These are phyloP conservation scores for Paramyrothecium roridum DNA, from an alignment of 2,329 filamentous ascomycete species.

Conservation along the genomic window DNA sequence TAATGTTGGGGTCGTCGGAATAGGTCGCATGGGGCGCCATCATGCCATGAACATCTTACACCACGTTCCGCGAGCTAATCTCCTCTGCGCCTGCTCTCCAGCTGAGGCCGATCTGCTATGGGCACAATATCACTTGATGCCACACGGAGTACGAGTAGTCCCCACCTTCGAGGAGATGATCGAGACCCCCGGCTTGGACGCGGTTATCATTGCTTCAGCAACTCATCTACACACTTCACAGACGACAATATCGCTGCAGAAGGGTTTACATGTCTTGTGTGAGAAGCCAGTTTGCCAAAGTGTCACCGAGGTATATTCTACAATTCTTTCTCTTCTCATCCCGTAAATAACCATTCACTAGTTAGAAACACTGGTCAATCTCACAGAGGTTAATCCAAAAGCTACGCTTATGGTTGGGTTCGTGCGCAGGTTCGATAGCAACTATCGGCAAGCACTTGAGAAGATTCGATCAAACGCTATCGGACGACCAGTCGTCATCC, in stretches of 20 bases:
- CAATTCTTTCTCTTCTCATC: neutral
- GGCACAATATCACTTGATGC: constrained; percentile 1
- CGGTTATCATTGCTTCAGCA: constrained; percentile 3
- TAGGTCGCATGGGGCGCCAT: constrained; percentile 4
- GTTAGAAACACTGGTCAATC: neutral
- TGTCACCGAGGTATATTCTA: neutral
- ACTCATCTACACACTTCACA: constrained; percentile 1
- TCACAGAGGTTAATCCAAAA: neutral
- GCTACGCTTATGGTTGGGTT: constrained; percentile 3
- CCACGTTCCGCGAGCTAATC: constrained; percentile 1
- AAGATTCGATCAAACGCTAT: constrained; percentile 2
- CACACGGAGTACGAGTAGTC: constrained; percentile 1
- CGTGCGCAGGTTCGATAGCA: constrained; percentile 5
- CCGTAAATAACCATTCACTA: neutral
- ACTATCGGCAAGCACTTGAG: constrained; percentile 1
- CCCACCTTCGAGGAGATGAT: constrained; percentile 5
- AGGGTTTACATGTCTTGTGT: constrained; percentile 3
- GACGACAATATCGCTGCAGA: neutral
- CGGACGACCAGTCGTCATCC: constrained; percentile 2
- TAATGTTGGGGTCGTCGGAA: constrained; percentile 2
- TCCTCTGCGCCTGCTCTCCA: constrained; percentile 3
- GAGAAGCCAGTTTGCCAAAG: constrained; percentile 4
- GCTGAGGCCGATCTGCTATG: constrained; percentile 1
- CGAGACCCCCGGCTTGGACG: constrained; percentile 3
- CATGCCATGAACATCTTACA: constrained; percentile 4